phyloP scores from a whole-genome alignment of 2,329 filamentous ascomycete species.

The Rutstroemia sydowiana region DNA sequence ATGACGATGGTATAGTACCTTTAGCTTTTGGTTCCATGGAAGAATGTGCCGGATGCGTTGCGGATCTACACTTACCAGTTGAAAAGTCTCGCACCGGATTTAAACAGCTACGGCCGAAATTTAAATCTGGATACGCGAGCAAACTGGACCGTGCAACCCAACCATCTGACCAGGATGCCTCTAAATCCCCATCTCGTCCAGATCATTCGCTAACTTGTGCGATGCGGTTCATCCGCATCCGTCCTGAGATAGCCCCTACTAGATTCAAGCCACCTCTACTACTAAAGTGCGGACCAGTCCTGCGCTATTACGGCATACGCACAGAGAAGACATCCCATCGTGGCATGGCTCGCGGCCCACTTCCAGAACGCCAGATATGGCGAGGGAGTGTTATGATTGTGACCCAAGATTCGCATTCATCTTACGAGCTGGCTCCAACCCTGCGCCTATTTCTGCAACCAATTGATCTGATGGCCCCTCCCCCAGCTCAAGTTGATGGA shows the following conservation, averaged over 20 bases:
- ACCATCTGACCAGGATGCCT: conserved; percentile 2
- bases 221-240: conserved; percentile 31
- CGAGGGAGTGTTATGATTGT: conserved; percentile 94
- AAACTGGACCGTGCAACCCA: conserved; percentile 7
- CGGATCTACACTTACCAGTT: conserved; percentile 6
- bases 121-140: conserved; percentile 9
- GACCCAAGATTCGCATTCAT: conserved; percentile 75
- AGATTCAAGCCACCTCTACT: conserved; percentile 78
- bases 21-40: conserved; percentile 11
- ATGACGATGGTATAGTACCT: conserved; percentile 44
- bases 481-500: conserved; percentile 59
- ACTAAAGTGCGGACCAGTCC: conserved; percentile 80
- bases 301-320: conserved; percentile 82
- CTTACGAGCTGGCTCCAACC: conserved; percentile 73
- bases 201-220: conserved; percentile 30
- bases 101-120: conserved; percentile 5
- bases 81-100: conserved; percentile 1
- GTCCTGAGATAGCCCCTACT: conserved; percentile 41
- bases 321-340: conserved; percentile 43
- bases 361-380: conserved; percentile 70
- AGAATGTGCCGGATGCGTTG: conserved; percentile 16
- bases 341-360: conserved; percentile 29
- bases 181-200: conserved; percentile 6
- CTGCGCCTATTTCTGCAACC: conserved; percentile 82
- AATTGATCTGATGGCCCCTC: conserved; percentile 72